phyloP scores from a whole-genome alignment of 73 alveolate species.

The Urostyla sp. region DNA sequence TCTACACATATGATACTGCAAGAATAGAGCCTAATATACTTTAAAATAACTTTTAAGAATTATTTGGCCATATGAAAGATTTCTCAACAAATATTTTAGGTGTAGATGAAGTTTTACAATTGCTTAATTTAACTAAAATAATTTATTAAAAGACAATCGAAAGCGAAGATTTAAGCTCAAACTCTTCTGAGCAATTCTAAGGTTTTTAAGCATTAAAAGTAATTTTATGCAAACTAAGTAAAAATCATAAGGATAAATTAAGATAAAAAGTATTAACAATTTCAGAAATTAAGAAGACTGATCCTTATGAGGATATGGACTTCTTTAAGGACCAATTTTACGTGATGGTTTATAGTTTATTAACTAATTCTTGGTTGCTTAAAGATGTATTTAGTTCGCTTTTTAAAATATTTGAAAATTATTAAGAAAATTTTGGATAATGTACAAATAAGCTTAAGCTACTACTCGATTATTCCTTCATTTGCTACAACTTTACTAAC shows the following conservation, averaged over 20 bases:
- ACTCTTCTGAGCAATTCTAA: conserved; percentile 8
- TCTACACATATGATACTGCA: background rate
- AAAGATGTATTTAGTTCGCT: conserved; percentile 26
- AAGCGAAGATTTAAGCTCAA: no score
- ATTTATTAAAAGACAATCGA: no score
- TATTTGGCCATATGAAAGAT: background rate
- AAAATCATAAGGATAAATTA: conserved; percentile 1
- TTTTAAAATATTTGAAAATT: conserved; percentile 30
- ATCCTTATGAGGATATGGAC: conserved; percentile 8
- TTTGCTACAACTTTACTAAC: conserved; percentile 31
- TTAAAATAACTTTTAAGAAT: conserved; percentile 5
- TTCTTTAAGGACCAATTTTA: background rate
- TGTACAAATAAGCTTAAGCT: conserved; percentile 38
- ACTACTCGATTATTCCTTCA: conserved; percentile 34
- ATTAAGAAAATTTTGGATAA: conserved; percentile 54
- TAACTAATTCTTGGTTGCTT: conserved; percentile 42
- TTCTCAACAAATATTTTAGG: conserved; percentile 27
- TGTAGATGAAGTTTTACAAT: background rate
- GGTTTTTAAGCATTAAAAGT: conserved; percentile 26
- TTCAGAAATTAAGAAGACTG: conserved; percentile 14
- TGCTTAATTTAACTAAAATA: no score
- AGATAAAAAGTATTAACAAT: conserved; percentile 20
- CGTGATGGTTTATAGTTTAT: no score
- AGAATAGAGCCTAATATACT: conserved; percentile 8
- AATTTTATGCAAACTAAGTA: conserved; percentile 6